Evolutionary conservation across 1,284 basidiomycete genomes (phyloP), one percentile per base, ranked within the genome.

Genomic region (Ustilago nuda): DNA sequence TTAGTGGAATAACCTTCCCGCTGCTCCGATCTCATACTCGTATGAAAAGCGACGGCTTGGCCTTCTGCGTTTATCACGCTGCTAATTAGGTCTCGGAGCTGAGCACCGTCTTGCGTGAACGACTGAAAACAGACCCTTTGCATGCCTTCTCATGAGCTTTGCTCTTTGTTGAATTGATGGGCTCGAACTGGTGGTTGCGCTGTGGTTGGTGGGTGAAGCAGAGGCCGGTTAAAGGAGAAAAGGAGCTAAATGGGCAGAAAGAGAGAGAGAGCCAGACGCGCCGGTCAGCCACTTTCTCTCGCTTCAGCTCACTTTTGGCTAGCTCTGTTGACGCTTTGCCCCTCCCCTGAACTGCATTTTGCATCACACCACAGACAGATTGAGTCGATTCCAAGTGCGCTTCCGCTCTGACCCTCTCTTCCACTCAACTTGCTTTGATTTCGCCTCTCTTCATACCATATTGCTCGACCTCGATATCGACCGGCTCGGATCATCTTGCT

Each of bases 1-100:
- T 27, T 27, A 27, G 23, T 27, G 23, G 23, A 27, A 27, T 27
- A 27, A 3, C 23, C 3, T 27, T 27, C 2, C 23, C 3, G 23
- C 23, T 27, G 23, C 23, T 27, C 23, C 23, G 23, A 27, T 27
- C 23, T 27, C 23, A 27, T 27, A 27, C 23, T 27, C 23, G 15
- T 4, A 43, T 43, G 0, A 43, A 17, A 17, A 15, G 39, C n/a
- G 15, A 50, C 37, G 54, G 23, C 54, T 27, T 56, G 41, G 23
- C 43, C 17, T 27, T 9, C 12, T 50, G 7, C 32, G 15, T 15
- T 30, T 50, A 9, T 50, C 30, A 27, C 11, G 48, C 23, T 32
- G 48, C 48, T 39, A 17, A 39, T 4, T 50, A n/a, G 32, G 37
- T 41, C 53, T 55, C 53, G 53, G 53, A 55, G 36, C 53, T 55